Evolutionary conservation across 805 yeast species (phyloP).

Genomic region (Starmerella vaccinii): DNA sequence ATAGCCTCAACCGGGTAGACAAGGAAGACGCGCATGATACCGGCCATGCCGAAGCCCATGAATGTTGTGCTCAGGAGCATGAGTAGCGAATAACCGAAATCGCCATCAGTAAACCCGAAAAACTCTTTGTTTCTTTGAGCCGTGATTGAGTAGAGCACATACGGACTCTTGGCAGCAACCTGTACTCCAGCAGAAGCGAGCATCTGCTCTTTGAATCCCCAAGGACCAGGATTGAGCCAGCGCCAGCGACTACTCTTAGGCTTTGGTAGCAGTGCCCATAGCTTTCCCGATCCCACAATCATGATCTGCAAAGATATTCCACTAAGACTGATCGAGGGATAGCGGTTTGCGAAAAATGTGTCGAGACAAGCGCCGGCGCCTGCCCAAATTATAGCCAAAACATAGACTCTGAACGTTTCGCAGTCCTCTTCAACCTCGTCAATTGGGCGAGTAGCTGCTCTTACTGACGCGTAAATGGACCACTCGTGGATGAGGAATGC

Average conservation of each 20-base stretch:
- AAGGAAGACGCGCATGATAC: conserved; percentile 47
- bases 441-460: conserved; percentile 44
- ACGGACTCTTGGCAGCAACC: conserved; percentile 20
- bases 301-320: conserved; percentile 48
- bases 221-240: conserved; percentile 9
- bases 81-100: conserved; percentile 43
- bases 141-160: conserved; percentile 37
- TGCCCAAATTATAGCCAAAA: conserved; percentile 42
- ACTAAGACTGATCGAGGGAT: conserved; percentile 43
- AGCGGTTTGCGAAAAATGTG: conserved; percentile 46
- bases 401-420: conserved; percentile 45
- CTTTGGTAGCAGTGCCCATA: conserved; percentile 30
- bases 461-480: conserved; percentile 52
- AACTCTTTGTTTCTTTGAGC: conserved; percentile 27
- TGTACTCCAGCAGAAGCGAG: conserved; percentile 18
- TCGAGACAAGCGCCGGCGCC: conserved; percentile 46
- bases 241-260: conserved; percentile 3
- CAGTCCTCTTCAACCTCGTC: conserved; percentile 41
- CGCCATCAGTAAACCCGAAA: conserved; percentile 15
- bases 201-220: conserved; percentile 10
- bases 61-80: conserved; percentile 47
- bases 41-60: conserved; percentile 58
- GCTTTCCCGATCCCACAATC: conserved; percentile 49
- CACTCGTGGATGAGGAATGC: conserved; percentile 36
- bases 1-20: conserved; percentile 43